Base-by-base conservation (phyloP, 2,329 filamentous ascomycete species). In the Alternaria alternata region DNA sequence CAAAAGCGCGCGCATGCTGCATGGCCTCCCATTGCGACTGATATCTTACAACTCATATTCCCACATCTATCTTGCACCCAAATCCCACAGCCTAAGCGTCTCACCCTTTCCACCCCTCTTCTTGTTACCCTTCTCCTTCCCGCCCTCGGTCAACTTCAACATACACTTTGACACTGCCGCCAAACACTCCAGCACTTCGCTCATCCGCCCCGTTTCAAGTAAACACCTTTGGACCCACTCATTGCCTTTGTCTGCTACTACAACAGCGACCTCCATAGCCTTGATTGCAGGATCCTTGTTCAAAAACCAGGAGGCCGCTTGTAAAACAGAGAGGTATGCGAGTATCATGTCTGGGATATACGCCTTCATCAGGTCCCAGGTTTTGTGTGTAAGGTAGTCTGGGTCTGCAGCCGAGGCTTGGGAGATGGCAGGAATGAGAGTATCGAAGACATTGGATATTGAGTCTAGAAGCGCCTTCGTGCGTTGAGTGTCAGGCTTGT, bases 301-400 rank as follows among this genome's bases (percentile, higher is more conserved):
- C 43, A 96, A 82, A 49, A 87, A 85, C 47, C 88, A 89, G 4
- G 92, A 93, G 0, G 91, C 90, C 72, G 91, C 91, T 75, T 96
- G 91, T 51, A 98, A 82, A 1, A 91, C 89, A 70, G 87, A 89
- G 74, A 95, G 88, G 76, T 95, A 97, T 3, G 91, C 92, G 51
- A 99, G 85, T 42, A 97, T 83, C 18, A 92, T 86, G 75, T 97
- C 93, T 2, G 95, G 94, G 3, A 99, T 84, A 78, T 96, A 98
- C 0, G 87, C 86, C 55, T 88, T 86, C 66, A 93, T 88, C 52
- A 98, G 87, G 24, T 84, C 80, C 48, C 80, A 79, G 48, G 52
- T 59, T 55, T 59, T 54, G 26, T 51, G 32, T 8, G 57, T 51
- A 16, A 59, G 46, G 24, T 51, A 56, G 32, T 56, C 16, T 26